Evolutionary conservation across 495 filamentous ascomycete species (phyloP), one percentile per base, ranked within the genome.

Genomic region (Daldinia bambusicola): DNA sequence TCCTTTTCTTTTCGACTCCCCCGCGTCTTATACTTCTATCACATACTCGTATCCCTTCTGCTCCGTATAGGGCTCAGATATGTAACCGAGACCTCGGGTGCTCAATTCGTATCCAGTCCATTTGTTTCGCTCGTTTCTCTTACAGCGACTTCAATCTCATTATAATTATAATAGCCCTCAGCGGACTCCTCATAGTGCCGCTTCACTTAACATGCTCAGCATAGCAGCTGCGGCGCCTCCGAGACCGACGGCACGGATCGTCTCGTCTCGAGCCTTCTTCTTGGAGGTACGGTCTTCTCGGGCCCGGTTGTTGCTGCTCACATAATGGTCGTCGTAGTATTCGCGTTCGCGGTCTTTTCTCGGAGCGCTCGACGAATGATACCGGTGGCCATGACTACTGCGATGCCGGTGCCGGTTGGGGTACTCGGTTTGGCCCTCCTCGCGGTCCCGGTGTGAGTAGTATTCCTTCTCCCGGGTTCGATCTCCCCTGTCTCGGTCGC

Each of bases 161-260:
- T 30, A 10, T 53, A 13, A 56, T 18, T 6, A 16, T 10, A 6
- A 7, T n/a, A 26, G 26, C 14, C 32, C 8, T 1, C 16, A 6
- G 26, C 0, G 16, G 18, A 41, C 38, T 16, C 37, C 13, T 60
- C 72, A 77, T 45, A 79, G 52, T 13, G 83, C 81, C 18, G 84
- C 85, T 69, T 86, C 84, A 8, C 80, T 79, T 52, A 88, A 59
- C 16, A 87, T 83, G 65, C 81, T 82, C 56, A 88, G 52, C 73
- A 87, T 75, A 14, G 81, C 84, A 8, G 79, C 84, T 0, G 85
- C 84, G 2, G 84, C 84, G 1, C 84, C 82, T 16, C 86, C 84
- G 12, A 88, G 80, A 0, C 84, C 81, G 8, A 82, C 84, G 6
- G 82, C 83, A 4, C 80, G 78, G 7, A 82, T 70, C 13, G 80